A percentile compares a stretch with the other conserved stretches of the same genome.
phyloP scores from a whole-genome alignment of 345 rosid genomes.

The Durio zibethinus region DNA sequence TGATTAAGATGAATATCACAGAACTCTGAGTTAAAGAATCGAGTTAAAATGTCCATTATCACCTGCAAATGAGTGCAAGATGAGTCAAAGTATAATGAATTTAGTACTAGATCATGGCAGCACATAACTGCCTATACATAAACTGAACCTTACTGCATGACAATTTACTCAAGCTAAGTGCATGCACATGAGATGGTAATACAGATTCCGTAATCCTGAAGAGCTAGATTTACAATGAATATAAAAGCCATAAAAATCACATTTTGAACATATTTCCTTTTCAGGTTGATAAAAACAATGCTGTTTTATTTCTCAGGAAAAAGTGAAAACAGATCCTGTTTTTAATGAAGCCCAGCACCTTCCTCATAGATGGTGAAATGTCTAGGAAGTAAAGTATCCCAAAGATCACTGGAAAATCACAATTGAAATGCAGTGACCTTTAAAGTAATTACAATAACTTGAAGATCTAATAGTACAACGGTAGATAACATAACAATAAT shows the following conservation, averaged over 20 bases:
- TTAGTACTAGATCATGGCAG: not conserved
- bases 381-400: not conserved
- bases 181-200: not conserved
- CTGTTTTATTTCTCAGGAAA: not conserved
- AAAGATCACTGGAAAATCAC: not conserved
- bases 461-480: not conserved
- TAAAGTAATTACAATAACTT: not conserved
- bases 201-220: not conserved
- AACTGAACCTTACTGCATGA: not conserved
- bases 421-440: not conserved
- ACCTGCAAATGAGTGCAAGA: conserved; percentile 42
- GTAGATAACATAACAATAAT: not conserved
- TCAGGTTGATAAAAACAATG: not conserved
- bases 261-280: not conserved
- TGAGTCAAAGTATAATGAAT: conserved; percentile 7
- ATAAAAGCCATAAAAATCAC: not conserved
- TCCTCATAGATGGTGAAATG: not conserved
- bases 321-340: not conserved
- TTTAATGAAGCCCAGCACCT: not conserved
- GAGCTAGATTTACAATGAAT: not conserved
- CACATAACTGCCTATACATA: not conserved
- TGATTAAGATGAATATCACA: conserved; percentile 93
- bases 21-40: conserved; percentile 54
- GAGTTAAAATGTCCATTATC: conserved; percentile 59
- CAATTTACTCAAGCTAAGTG: not conserved